phyloP scores from a whole-genome alignment of 495 filamentous ascomycete species.

The Cercophora scortea region DNA sequence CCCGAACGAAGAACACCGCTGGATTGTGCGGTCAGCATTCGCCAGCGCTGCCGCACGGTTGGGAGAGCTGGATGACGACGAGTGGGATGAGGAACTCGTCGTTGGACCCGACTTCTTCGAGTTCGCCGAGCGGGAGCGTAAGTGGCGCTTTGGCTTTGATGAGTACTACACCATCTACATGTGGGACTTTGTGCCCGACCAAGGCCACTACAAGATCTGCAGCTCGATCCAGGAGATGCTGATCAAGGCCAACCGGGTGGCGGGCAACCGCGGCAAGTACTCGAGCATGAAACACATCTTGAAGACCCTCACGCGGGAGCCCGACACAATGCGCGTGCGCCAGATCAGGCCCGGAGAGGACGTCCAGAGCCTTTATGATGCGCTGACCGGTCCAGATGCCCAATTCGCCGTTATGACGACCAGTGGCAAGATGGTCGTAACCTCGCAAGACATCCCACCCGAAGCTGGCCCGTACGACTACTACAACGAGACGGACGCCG shows the following conservation, averaged over 20 bases:
- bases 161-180: constrained; percentile 46
- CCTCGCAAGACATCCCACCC: constrained; percentile 3
- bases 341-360: constrained; percentile 34
- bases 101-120: constrained; percentile 35
- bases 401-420: constrained; percentile 13
- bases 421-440: constrained; percentile 7
- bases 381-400: constrained; percentile 17
- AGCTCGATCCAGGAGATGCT: constrained; percentile 3
- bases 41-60: background rate
- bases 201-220: constrained; percentile 6
- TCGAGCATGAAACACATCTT: constrained; percentile 27
- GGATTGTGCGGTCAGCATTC: constrained; percentile 25
- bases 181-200: constrained; percentile 38
- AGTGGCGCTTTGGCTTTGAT: constrained; percentile 41
- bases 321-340: constrained; percentile 28
- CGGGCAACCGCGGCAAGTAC: constrained; percentile 21
- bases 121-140: constrained; percentile 25
- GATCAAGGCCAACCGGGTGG: constrained; percentile 28
- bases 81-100: constrained; percentile 28
- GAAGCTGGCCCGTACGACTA: constrained; percentile 15
- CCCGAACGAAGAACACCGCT: constrained; percentile 34
- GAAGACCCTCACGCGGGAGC: constrained; percentile 29
- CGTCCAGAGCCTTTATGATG: constrained; percentile 30
- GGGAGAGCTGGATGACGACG: background rate
- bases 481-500: constrained; percentile 38